These are phyloP conservation scores for Gentiana straminea DNA, from an alignment of 257 asterid species.

Conservation along the genomic window DNA sequence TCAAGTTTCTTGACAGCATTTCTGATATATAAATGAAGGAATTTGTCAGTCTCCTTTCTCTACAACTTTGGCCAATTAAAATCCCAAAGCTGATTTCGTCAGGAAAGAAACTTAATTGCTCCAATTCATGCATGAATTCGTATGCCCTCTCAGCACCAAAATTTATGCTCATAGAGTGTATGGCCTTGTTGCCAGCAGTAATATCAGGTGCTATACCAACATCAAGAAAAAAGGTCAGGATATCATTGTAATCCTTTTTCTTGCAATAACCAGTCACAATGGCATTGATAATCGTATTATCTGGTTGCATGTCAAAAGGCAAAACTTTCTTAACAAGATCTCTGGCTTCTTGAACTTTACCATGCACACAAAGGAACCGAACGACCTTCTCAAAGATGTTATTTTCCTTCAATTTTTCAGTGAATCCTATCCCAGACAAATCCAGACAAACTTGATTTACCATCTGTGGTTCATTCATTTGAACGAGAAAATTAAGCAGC, in stretches of 20 bases:
- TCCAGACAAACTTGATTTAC: constrained; percentile 41
- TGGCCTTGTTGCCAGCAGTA: constrained; percentile 45
- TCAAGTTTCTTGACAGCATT: constrained; percentile 44
- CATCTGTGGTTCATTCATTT: constrained; percentile 36
- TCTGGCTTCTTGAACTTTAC: constrained; percentile 78
- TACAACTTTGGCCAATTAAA: constrained; percentile 66
- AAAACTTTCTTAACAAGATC: constrained; percentile 34
- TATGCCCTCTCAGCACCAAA: constrained; percentile 49
- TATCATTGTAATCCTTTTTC: constrained; percentile 77
- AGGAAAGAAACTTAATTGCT: constrained; percentile 49
- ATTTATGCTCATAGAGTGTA: constrained; percentile 40
- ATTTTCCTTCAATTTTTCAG: constrained; percentile 24
- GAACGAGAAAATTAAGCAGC: constrained; percentile 41
- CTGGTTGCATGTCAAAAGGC: constrained; percentile 37
- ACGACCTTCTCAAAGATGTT: constrained; percentile 43
- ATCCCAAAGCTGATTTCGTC: constrained; percentile 60
- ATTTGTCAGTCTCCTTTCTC: constrained; percentile 46
- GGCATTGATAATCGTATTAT: constrained; percentile 29
- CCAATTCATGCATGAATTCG: constrained; percentile 41
- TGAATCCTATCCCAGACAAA: constrained; percentile 33
- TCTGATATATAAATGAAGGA: constrained; percentile 51
- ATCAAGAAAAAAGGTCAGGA: constrained; percentile 51
- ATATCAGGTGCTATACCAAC: constrained; percentile 35
- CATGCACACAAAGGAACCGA: constrained; percentile 50
- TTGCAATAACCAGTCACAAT: constrained; percentile 54